Evolutionary conservation across 2,329 filamentous ascomycete genomes (phyloP).

Genomic region (Aspergillus floridensis): DNA sequence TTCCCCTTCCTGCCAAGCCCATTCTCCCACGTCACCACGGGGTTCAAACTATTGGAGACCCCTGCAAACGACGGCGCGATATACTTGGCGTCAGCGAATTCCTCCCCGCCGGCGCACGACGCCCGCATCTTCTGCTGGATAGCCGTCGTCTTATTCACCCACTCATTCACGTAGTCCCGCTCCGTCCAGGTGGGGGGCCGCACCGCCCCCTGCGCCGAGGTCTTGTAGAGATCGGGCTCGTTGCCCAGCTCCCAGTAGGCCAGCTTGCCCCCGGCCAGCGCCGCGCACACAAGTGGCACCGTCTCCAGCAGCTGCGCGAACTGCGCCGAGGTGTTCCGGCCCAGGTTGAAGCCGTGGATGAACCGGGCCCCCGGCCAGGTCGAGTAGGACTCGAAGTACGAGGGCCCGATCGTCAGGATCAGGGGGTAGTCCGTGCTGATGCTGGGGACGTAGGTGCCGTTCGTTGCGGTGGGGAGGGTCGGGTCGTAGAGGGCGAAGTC

Average conservation of each 20-base stretch:
- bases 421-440: constrained; percentile 3
- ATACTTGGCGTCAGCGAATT: not conserved
- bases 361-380: constrained; percentile 2
- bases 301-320: constrained; percentile 32
- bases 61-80: constrained; percentile 4
- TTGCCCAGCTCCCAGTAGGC: constrained; percentile 64
- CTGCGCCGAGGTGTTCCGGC: not conserved
- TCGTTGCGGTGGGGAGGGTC: not conserved
- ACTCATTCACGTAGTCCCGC: constrained; percentile 6
- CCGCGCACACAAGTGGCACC: constrained; percentile 57
- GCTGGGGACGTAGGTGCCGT: constrained; percentile 3
- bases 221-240: constrained; percentile 60
- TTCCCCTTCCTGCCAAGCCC: not conserved
- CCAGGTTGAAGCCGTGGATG: constrained; percentile 5
- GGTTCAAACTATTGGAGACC: constrained; percentile 4
- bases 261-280: constrained; percentile 51
- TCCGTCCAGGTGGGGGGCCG: constrained; percentile 3
- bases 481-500: constrained; percentile 2
- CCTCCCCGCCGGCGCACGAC: not conserved
- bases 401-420: not conserved
- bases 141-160: not conserved
- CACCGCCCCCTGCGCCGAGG: constrained; percentile 46
- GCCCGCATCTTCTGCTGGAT: not conserved
- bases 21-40: constrained; percentile 7
- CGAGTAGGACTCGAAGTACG: constrained; percentile 3